Conservation (phyloP, 768 basidiomycete species). For the Tubosaeta brunneosetosa region DNA sequence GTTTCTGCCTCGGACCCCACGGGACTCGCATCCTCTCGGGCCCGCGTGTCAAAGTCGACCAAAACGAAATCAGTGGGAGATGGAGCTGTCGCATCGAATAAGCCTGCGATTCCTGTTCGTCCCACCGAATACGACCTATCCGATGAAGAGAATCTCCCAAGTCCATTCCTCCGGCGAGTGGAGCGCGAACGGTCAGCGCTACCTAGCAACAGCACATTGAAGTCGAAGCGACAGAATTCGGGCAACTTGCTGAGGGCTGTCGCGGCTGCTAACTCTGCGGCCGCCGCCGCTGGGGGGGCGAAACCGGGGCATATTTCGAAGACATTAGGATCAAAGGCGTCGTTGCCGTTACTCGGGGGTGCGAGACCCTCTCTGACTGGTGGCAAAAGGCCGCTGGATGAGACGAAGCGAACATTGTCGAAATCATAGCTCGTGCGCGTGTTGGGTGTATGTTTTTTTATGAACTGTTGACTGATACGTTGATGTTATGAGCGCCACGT, state of each 20-base stretch:
- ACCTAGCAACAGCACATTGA: slow-evolving; percentile 9
- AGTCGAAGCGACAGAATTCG: slow-evolving; percentile 43
- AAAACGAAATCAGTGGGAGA: slow-evolving; percentile 10
- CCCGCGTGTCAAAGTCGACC: slow-evolving; percentile 14
- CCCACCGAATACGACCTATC: slow-evolving; percentile 59
- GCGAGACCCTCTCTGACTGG: slow-evolving; percentile 42
- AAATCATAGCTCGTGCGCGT: slow-evolving; percentile 2
- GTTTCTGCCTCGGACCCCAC: slow-evolving; percentile 35
- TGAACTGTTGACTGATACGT: not conserved
- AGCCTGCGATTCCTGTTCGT: not conserved
- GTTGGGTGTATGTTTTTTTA: not conserved
- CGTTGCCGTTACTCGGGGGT: slow-evolving; percentile 9
- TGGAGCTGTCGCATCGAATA: slow-evolving; percentile 35
- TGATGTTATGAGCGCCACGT: not conserved
- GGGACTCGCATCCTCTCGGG: slow-evolving; percentile 22
- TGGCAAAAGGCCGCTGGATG: slow-evolving; percentile 47
- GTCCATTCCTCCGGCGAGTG: slow-evolving; percentile 68
- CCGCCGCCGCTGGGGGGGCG: slow-evolving; percentile 13
- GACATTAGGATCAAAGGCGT: slow-evolving; percentile 7
- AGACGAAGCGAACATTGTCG: slow-evolving; percentile 30
- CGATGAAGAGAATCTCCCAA: slow-evolving; percentile 83
- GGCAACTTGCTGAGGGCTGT: slow-evolving; percentile 55
- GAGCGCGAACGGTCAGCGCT: slow-evolving; percentile 35
- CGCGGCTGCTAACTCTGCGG: slow-evolving; percentile 50
- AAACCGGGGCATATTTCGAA: slow-evolving; percentile 15